phyloP scores from a whole-genome alignment of 2,329 filamentous ascomycete genomes.

The Epichloe elymi region DNA sequence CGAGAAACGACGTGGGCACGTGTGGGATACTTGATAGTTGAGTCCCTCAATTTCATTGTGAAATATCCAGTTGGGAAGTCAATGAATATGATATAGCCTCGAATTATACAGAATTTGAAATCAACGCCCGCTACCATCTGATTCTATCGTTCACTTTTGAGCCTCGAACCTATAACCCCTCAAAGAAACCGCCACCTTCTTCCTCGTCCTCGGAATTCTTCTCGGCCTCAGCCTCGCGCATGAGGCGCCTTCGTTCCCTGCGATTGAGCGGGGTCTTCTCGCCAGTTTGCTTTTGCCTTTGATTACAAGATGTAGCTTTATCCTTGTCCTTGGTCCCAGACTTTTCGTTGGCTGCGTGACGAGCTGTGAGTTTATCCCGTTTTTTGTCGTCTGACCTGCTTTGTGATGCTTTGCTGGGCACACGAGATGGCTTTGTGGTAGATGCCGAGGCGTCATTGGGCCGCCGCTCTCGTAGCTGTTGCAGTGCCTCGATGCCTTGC shows the following conservation, averaged over 20 bases:
- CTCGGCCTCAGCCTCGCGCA: slow-evolving; percentile 21
- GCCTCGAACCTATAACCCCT: background rate
- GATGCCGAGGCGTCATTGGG: slow-evolving; percentile 9
- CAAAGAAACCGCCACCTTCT: slow-evolving; percentile 43
- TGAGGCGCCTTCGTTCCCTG: slow-evolving; percentile 21
- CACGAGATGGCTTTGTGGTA: slow-evolving; percentile 7
- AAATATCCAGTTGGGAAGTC: background rate
- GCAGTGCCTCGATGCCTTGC: slow-evolving; percentile 37
- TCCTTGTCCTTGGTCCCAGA: slow-evolving; percentile 11
- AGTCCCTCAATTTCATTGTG: background rate
- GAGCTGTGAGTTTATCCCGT: background rate
- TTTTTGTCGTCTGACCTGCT: background rate
- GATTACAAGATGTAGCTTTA: background rate
- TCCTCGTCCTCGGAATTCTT: slow-evolving; percentile 29
- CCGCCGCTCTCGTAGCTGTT: slow-evolving; percentile 41
- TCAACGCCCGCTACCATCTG: background rate
- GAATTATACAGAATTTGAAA: background rate
- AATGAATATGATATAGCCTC: background rate
- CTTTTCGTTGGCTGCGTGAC: slow-evolving; percentile 6
- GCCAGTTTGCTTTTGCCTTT: slow-evolving; percentile 8
- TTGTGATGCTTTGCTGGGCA: background rate
- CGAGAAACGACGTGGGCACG: too few species aligned
- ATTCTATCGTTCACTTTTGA: background rate
- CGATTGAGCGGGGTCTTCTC: slow-evolving; percentile 20
- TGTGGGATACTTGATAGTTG: background rate